These are phyloP conservation scores for Kuraishia capsulata DNA, from an alignment of 805 yeast species.

Conservation along the genomic window DNA sequence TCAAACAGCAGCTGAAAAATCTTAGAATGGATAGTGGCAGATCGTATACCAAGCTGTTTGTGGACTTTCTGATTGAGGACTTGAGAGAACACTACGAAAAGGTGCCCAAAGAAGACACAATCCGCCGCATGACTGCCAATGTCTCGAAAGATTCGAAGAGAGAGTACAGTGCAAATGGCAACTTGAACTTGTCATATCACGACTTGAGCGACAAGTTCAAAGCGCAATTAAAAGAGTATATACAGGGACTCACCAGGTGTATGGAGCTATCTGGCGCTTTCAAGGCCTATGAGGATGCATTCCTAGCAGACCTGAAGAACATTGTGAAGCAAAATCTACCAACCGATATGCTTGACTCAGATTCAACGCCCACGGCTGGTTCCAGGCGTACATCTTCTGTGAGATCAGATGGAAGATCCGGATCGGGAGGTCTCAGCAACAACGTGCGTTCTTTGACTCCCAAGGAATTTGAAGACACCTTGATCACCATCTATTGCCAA, in stretches of 20 bases:
- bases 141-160: slow-evolving; percentile 6
- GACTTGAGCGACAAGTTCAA: slow-evolving; percentile 23
- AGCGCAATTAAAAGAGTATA: slow-evolving; percentile 30
- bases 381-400: slow-evolving; percentile 1
- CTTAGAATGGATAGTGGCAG: slow-evolving; percentile 61
- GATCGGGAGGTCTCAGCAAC: slow-evolving; percentile 20
- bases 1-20: slow-evolving; percentile 43
- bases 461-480: slow-evolving; percentile 65
- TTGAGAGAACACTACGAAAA: slow-evolving; percentile 45
- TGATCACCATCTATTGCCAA: slow-evolving; percentile 48
- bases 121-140: slow-evolving; percentile 33
- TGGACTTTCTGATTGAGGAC: slow-evolving; percentile 49
- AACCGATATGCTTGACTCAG: slow-evolving; percentile 20
- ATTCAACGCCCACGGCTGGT: slow-evolving; percentile 3
- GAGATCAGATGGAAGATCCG: slow-evolving; percentile 16
- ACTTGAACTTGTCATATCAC: slow-evolving; percentile 4
- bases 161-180: slow-evolving; percentile 1
- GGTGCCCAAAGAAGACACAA: slow-evolving; percentile 36
- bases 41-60: slow-evolving; percentile 52
- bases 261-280: slow-evolving; percentile 57
- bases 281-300: slow-evolving; percentile 53
- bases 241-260: slow-evolving; percentile 52
- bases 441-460: slow-evolving; percentile 61
- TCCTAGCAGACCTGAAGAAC: slow-evolving; percentile 62
- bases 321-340: slow-evolving; percentile 65